Conservation (phyloP, 768 basidiomycete species). For the Clitopilus passeckerianus region DNA sequence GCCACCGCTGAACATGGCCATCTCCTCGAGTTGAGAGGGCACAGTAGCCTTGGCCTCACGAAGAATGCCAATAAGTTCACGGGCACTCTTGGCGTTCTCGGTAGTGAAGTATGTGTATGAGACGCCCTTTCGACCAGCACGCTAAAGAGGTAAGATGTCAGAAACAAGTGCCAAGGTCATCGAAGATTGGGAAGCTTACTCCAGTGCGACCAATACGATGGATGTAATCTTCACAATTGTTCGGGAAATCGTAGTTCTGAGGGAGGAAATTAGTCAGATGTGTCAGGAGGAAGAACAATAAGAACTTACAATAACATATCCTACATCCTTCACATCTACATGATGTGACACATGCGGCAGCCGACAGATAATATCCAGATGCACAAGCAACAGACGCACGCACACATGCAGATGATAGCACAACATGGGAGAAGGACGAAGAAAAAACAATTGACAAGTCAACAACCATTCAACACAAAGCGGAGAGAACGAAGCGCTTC, state of each 20-base stretch:
- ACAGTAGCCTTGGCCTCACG: slow-evolving; percentile 82
- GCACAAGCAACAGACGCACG: slow-evolving; percentile 3
- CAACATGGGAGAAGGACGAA: slow-evolving; percentile 23
- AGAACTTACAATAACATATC: slow-evolving; percentile 85
- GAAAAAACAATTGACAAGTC: slow-evolving; percentile 36
- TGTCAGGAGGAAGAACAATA: slow-evolving; percentile 1
- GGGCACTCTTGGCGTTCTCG: slow-evolving; percentile 91
- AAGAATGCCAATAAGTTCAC: slow-evolving; percentile 84
- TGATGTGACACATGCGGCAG: slow-evolving; percentile 20
- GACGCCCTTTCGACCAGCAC: slow-evolving; percentile 86
- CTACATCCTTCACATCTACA: slow-evolving; percentile 98
- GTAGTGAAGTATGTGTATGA: slow-evolving; percentile 97
- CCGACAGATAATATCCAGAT: slow-evolving; percentile 23
- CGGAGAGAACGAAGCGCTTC: slow-evolving; percentile 44
- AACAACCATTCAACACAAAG: slow-evolving; percentile 32
- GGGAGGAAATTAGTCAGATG: slow-evolving; percentile 4
- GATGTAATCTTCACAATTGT: slow-evolving; percentile 97
- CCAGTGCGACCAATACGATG: slow-evolving; percentile 99
- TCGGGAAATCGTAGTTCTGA: slow-evolving; percentile 96
- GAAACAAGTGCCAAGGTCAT: background rate
- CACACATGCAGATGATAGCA: slow-evolving; percentile 6
- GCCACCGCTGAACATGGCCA: slow-evolving; percentile 83
- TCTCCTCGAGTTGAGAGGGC: slow-evolving; percentile 89
- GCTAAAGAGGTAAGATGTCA: slow-evolving; percentile 36
- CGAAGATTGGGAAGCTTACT: slow-evolving; percentile 33